phyloP scores from a whole-genome alignment of 352 stramenopile species.

The Thraustochytrium sp. region DNA sequence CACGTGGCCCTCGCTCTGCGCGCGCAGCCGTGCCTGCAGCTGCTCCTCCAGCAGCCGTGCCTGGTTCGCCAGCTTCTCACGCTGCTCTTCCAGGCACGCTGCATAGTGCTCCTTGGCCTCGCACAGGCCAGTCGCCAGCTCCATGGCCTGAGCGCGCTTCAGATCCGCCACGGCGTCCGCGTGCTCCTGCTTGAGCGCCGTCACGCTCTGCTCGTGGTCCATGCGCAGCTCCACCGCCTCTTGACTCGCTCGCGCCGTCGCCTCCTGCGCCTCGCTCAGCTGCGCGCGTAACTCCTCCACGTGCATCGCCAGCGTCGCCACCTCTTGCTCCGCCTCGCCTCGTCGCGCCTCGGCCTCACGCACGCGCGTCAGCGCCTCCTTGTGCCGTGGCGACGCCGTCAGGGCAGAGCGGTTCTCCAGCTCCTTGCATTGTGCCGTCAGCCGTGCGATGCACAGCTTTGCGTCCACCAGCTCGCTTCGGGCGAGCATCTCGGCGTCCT shows the following conservation, averaged over 20 bases:
- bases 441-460: neutral
- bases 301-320: neutral
- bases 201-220: neutral
- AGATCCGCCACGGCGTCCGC: neutral
- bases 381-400: too few relatives aligned
- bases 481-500: neutral
- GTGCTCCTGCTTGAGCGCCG: slow-evolving; percentile 7
- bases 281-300: neutral
- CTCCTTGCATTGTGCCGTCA: neutral
- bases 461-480: neutral
- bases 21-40: neutral
- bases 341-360: neutral
- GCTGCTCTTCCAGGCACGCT: neutral
- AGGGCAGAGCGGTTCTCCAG: too few relatives aligned
- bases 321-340: neutral
- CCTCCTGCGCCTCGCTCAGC: neutral
- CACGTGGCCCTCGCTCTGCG: neutral
- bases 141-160: neutral
- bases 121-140: neutral
- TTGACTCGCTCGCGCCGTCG: neutral
- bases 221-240: neutral
- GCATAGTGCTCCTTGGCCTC: neutral
- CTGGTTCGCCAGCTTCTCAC: neutral
- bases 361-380: neutral
- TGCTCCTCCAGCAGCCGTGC: neutral